A percentile compares a stretch with the other conserved stretches of the same genome.
Conservation (phyloP, 495 filamentous ascomycete genomes). For the Tuber indicum region DNA sequence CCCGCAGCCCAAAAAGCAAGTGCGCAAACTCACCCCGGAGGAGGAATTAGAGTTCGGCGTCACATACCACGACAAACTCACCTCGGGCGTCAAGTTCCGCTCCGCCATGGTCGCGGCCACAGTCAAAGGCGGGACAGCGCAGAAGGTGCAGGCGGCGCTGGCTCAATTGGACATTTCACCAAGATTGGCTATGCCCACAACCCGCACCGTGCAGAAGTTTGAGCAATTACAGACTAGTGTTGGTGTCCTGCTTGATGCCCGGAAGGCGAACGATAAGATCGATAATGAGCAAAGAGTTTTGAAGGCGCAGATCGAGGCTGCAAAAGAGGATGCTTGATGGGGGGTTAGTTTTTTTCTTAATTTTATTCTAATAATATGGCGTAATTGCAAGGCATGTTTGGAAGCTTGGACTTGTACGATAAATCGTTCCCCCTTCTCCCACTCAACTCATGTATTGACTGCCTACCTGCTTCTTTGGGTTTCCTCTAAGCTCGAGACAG, state of each 20-base stretch:
- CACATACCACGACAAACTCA: slow-evolving; percentile 75
- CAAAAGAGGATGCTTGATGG: slow-evolving; percentile 50
- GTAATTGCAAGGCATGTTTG: neutral
- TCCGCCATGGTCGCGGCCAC: slow-evolving; percentile 35
- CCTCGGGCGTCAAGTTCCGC: slow-evolving; percentile 45
- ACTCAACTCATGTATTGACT: neutral
- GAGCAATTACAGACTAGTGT: slow-evolving; percentile 72
- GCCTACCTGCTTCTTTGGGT: neutral
- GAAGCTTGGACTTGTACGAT: neutral
- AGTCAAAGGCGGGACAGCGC: slow-evolving; percentile 39
- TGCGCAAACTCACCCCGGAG: slow-evolving; percentile 62
- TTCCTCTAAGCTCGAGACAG: neutral
- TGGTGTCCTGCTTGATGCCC: slow-evolving; percentile 65
- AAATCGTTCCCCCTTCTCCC: neutral
- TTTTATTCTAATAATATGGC: neutral
- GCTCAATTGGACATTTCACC: slow-evolving; percentile 72
- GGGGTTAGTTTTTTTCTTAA: neutral
- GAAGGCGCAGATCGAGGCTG: slow-evolving; percentile 54
- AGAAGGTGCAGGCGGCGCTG: slow-evolving; percentile 49
- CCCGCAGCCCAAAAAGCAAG: slow-evolving; percentile 46
- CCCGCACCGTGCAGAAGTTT: slow-evolving; percentile 68
- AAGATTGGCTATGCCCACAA: slow-evolving; percentile 78
- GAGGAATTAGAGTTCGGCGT: slow-evolving; percentile 78
- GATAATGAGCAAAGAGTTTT: slow-evolving; percentile 73
- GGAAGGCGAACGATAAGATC: slow-evolving; percentile 79